A percentile compares a stretch with the other conserved stretches of the same genome.
Evolutionary conservation across 176 grass and related monocot genomes (phyloP).

Genomic region (Zoysia japonica): DNA sequence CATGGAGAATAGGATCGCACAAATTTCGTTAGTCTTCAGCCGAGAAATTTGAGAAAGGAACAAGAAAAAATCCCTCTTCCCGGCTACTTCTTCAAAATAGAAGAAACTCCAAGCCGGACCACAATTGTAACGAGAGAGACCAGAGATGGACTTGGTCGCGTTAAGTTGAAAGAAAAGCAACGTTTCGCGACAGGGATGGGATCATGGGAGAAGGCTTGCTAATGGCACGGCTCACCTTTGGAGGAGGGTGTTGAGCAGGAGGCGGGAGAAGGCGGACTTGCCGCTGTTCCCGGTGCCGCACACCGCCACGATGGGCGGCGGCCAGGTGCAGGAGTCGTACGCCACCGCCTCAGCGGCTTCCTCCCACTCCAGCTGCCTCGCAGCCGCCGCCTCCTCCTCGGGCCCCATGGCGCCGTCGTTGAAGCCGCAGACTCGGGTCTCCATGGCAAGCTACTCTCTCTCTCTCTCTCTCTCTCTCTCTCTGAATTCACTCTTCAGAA

Average conservation of each 20-base stretch:
- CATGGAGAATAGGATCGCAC: background rate
- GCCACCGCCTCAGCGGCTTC: slow-evolving; percentile 54
- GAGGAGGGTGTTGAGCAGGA: slow-evolving; percentile 71
- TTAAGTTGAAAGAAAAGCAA: background rate
- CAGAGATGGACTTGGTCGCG: background rate
- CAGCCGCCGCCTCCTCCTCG: slow-evolving; percentile 3
- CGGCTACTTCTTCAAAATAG: background rate
- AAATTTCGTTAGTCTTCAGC: background rate
- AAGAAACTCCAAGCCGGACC: background rate
- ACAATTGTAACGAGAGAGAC: background rate
- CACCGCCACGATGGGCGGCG: slow-evolving; percentile 62
- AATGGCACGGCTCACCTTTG: slow-evolving; percentile 31
- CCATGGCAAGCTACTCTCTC: background rate
- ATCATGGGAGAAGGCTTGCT: background rate
- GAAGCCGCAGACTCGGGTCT: background rate
- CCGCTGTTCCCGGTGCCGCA: slow-evolving; percentile 73
- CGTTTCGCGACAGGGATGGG: background rate
- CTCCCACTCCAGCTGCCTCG: slow-evolving; percentile 44
- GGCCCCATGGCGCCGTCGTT: background rate
- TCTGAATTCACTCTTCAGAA: background rate
- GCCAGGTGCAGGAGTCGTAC: slow-evolving; percentile 67
- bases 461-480: background rate
- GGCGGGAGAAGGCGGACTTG: slow-evolving; percentile 68
- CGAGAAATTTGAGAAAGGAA: background rate
- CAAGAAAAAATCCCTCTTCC: background rate